These are phyloP conservation scores for Trichoderma sp. DNA, from an alignment of 2,329 filamentous ascomycete genomes.

Conservation along the genomic window DNA sequence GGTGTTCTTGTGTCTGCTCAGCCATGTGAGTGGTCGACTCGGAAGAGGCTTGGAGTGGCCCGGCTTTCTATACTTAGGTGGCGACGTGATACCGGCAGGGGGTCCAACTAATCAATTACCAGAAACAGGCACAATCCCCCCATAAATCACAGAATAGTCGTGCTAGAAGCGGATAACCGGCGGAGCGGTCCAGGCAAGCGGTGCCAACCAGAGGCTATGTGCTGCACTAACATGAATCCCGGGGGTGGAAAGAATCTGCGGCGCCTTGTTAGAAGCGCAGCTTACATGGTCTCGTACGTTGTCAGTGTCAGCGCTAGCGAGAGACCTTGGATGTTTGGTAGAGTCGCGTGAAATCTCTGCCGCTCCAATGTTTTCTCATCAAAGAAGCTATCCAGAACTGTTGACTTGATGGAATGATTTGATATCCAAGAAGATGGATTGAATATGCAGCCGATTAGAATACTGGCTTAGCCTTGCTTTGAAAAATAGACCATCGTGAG, in stretches of 20 bases:
- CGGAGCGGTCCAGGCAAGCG: neutral
- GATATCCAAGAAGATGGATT: too few species aligned
- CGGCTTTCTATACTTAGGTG: conserved; percentile 2
- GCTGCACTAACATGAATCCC: neutral
- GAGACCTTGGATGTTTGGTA: neutral
- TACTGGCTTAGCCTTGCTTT: neutral
- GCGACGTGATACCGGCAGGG: neutral
- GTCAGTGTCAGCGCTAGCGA: conserved; percentile 14
- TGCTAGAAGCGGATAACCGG: conserved; percentile 8
- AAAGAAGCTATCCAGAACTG: neutral
- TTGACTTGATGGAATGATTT: neutral
- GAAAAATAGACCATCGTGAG: too few species aligned
- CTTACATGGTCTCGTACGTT: conserved; percentile 4
- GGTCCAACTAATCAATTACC: neutral
- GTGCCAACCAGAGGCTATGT: neutral
- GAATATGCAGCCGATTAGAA: neutral
- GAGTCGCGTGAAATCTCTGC: neutral
- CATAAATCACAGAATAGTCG: neutral
- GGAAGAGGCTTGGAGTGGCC: neutral
- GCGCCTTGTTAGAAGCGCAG: neutral
- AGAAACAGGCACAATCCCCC: conserved; percentile 2
- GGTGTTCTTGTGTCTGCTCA: neutral
- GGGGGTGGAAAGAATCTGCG: conserved; percentile 2
- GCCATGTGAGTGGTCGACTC: neutral
- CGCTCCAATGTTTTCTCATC: neutral